These are phyloP conservation scores for Combretum micranthum DNA, from an alignment of 345 rosid genomes.

Conservation along the genomic window DNA sequence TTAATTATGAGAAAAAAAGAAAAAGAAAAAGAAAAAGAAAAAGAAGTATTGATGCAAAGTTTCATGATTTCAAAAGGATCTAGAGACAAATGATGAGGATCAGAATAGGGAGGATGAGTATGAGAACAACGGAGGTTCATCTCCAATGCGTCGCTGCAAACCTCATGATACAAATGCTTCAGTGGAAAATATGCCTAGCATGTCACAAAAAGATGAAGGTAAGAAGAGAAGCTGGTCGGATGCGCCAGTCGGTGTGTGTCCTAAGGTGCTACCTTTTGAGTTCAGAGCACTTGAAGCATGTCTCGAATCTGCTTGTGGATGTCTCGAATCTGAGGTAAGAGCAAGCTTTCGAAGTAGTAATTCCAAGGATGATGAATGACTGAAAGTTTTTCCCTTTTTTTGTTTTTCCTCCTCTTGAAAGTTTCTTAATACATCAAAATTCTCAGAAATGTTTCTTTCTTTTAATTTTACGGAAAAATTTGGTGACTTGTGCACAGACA, in stretches of 20 bases:
- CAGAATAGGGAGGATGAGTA: not conserved
- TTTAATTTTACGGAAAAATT: no score
- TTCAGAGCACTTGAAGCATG: conserved; percentile 71
- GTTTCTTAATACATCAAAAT: no score
- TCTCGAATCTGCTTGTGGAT: conserved; percentile 66
- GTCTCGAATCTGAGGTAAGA: conserved; percentile 65
- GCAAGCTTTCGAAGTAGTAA: not conserved
- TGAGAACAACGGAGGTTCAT: not conserved
- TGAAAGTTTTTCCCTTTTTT: not conserved
- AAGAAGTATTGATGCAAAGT: not conserved
- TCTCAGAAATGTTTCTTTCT: no score
- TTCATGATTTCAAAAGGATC: no score
- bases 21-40: no score
- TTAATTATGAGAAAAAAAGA: no score
- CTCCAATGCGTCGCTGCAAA: no score
- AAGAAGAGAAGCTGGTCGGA: not conserved
- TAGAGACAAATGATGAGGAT: no score
- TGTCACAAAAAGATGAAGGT: conserved; percentile 6
- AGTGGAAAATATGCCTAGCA: no score
- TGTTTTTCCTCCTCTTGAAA: no score
- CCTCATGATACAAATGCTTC: no score
- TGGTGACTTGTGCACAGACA: conserved; percentile 25
- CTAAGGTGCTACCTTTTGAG: conserved; percentile 56
- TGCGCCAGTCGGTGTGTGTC: conserved; percentile 7
- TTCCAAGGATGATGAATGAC: not conserved